A percentile compares a stretch with the other conserved stretches of the same genome.
These are phyloP conservation scores for Amaranthus palmeri DNA, from an alignment of 148 eudicot species.

Conservation along the genomic window DNA sequence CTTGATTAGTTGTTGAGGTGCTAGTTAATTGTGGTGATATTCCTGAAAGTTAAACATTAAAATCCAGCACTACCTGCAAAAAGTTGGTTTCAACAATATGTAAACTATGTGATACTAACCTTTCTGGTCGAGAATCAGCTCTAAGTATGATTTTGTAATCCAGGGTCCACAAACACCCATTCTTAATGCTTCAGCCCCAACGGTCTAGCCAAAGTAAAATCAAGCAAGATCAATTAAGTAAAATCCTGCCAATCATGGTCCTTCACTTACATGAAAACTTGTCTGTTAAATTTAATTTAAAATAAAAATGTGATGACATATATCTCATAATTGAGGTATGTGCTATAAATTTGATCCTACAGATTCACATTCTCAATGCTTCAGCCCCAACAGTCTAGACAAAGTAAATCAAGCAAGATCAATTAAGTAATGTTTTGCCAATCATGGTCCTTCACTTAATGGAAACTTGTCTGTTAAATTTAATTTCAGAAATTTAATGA, in stretches of 20 bases:
- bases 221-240: conserved; percentile 1
- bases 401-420: conserved; percentile 19
- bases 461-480: background rate
- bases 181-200: conserved; percentile 81
- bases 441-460: background rate
- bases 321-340: background rate
- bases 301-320: background rate
- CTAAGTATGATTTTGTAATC: conserved; percentile 98
- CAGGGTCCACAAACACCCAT: conserved; percentile 75
- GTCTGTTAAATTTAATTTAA: too few relatives aligned
- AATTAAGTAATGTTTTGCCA: background rate
- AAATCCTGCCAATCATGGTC: background rate
- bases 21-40: conserved; percentile 76
- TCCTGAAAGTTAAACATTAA: conserved; percentile 38
- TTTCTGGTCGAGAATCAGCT: conserved; percentile 84
- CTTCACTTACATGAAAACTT: background rate
- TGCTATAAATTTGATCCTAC: conserved; percentile 20
- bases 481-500: background rate
- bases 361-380: conserved; percentile 63
- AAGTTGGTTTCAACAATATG: background rate
- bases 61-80: background rate
- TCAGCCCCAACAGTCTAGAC: conserved; percentile 79
- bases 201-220: conserved; percentile 47
- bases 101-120: conserved; percentile 38
- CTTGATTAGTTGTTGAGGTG: conserved; percentile 46